A percentile compares a stretch with the other conserved stretches of the same genome.
Conservation (phyloP, 768 basidiomycete species). For the Sistotremastrum niveocremeum region DNA sequence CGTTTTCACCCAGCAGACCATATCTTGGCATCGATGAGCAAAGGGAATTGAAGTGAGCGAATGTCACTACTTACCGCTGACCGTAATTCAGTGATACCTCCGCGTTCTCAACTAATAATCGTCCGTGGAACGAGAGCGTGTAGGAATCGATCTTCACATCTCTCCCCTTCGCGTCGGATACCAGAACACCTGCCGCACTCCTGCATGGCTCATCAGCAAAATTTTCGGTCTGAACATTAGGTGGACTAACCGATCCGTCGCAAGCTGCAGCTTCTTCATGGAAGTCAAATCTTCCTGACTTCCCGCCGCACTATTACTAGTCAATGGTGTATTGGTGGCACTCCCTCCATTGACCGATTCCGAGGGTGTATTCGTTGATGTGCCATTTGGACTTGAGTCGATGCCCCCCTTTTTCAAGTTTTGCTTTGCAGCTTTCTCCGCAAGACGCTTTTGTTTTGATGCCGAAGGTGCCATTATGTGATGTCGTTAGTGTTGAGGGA, state of each 20-base stretch:
- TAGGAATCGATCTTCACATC: constrained; percentile 97
- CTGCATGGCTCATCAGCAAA: constrained; percentile 23
- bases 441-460: constrained; percentile 86
- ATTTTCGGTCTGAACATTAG: background rate
- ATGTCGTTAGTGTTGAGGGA: too few species aligned
- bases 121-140: constrained; percentile 94
- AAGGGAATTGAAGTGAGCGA: constrained; percentile 16
- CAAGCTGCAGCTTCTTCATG: constrained; percentile 84
- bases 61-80: constrained; percentile 33
- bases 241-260: constrained; percentile 66
- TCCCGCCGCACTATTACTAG: constrained; percentile 64
- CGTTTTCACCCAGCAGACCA: constrained; percentile 93
- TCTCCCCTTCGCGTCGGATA: constrained; percentile 82
- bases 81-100: constrained; percentile 79
- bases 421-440: constrained; percentile 84
- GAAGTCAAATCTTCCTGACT: constrained; percentile 67
- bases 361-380: constrained; percentile 42
- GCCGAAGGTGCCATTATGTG: constrained; percentile 57
- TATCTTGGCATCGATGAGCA: constrained; percentile 16
- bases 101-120: constrained; percentile 58
- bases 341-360: constrained; percentile 52
- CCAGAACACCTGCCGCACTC: constrained; percentile 84
- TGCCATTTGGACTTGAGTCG: constrained; percentile 27
- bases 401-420: constrained; percentile 37
- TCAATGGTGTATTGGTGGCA: constrained; percentile 63